Evolutionary conservation across 139 green algal genomes (phyloP).

Genomic region (Pleodorina starrii): DNA sequence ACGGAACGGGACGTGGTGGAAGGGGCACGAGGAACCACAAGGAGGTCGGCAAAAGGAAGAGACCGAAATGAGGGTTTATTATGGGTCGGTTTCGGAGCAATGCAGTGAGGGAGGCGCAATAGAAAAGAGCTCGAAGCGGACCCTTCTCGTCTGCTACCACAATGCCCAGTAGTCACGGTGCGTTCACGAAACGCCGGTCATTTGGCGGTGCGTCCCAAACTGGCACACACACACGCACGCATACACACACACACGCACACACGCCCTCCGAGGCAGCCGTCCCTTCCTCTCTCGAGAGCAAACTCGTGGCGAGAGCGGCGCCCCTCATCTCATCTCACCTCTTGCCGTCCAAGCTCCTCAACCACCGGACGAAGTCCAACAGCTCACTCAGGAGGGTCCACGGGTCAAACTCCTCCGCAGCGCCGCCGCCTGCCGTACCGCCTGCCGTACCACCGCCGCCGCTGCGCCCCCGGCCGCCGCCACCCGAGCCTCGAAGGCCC

Average conservation of each 20-base stretch:
- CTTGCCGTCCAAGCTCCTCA: neutral
- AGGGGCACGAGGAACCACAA: neutral
- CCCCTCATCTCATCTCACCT: no score
- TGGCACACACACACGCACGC: neutral
- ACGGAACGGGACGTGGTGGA: neutral
- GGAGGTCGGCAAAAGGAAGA: neutral
- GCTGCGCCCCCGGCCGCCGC: neutral
- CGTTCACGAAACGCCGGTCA: no score
- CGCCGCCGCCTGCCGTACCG: neutral
- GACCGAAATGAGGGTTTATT: neutral
- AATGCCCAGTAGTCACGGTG: neutral
- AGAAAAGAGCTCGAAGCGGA: neutral
- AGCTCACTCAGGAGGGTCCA: neutral
- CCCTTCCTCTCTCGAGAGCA: no score
- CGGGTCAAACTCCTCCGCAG: neutral
- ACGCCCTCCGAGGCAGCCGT: no score
- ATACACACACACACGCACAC: neutral
- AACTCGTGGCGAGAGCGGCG: no score
- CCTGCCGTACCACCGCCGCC: neutral
- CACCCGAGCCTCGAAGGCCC: neutral
- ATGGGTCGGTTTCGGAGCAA: neutral
- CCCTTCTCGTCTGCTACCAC: neutral
- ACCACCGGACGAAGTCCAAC: conserved; percentile 5
- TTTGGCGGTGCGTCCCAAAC: neutral
- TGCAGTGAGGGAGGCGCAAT: neutral